A percentile compares a stretch with the other conserved stretches of the same genome.
Conservation (phyloP, 2,329 filamentous ascomycete genomes). For the Neopestalotiopsis sp. region DNA sequence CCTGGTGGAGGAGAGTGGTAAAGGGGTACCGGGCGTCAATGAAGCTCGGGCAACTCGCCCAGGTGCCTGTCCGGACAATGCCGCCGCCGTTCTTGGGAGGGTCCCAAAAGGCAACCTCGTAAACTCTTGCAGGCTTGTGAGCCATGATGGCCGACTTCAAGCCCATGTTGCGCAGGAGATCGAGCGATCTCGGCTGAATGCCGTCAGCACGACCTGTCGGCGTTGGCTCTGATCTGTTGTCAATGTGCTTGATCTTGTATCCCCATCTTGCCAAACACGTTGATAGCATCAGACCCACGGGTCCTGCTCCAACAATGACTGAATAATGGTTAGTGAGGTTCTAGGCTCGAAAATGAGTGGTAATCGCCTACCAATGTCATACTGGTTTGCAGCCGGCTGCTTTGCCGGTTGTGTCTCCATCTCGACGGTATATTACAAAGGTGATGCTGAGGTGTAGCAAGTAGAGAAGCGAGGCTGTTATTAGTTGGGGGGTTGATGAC, state of each 20-base stretch:
- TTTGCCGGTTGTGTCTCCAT: conserved; percentile 32
- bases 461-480: not conserved
- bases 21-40: conserved; percentile 75
- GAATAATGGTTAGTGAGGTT: conserved; percentile 35
- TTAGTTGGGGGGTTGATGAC: not conserved
- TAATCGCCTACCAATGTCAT: conserved; percentile 50
- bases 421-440: not conserved
- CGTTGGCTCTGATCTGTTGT: conserved; percentile 86
- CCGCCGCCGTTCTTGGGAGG: conserved; percentile 59
- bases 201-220: conserved; percentile 86
- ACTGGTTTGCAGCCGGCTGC: conserved; percentile 32
- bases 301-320: conserved; percentile 90
- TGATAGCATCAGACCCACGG: conserved; percentile 85
- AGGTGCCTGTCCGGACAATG: conserved; percentile 72
- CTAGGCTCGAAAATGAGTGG: not conserved
- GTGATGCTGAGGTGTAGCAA: not conserved
- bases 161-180: conserved; percentile 87
- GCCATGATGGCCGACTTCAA: conserved; percentile 89
- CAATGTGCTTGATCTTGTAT: conserved; percentile 94
- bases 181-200: conserved; percentile 87
- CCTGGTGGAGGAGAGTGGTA: conserved; percentile 74
- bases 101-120: conserved; percentile 77
- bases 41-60: conserved; percentile 89
- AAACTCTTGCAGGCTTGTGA: conserved; percentile 85
- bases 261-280: conserved; percentile 91